Conservation (phyloP, 1,284 basidiomycete genomes). For the Tilletia setariae region DNA sequence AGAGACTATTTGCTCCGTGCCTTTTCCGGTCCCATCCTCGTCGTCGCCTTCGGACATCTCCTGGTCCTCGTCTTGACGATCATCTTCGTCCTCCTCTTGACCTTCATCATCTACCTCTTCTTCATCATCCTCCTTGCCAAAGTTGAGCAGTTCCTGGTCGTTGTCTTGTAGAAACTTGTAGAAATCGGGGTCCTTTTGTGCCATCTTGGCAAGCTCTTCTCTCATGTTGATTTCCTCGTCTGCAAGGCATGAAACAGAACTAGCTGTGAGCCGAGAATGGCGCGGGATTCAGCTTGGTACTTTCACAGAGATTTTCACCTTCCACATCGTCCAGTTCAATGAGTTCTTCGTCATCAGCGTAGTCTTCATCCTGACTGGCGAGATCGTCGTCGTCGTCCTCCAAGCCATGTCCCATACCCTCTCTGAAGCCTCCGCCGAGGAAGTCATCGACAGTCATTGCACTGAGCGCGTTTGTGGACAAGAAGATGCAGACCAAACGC, state of each 20-base stretch:
- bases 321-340: conserved; percentile 42
- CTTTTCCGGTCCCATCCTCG: conserved; percentile 34
- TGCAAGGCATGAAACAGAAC: neutral
- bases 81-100: conserved; percentile 50
- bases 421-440: conserved; percentile 47
- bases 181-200: conserved; percentile 95
- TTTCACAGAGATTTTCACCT: neutral
- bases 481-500: neutral
- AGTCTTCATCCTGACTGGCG: conserved; percentile 22
- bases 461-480: conserved; percentile 17
- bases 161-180: conserved; percentile 97
- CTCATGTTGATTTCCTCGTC: conserved; percentile 38
- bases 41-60: neutral
- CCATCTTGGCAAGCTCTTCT: conserved; percentile 77
- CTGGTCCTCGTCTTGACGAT: conserved; percentile 38
- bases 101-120: conserved; percentile 53
- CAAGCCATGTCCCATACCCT: conserved; percentile 25
- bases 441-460: conserved; percentile 52
- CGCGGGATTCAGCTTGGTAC: neutral
- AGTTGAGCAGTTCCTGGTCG: conserved; percentile 81
- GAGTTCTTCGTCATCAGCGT: conserved; percentile 27
- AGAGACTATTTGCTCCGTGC: conserved; percentile 18
- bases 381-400: conserved; percentile 19
- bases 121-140: conserved; percentile 55
- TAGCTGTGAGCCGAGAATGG: neutral